A percentile compares a stretch with the other conserved stretches of the same genome.
Conservation (phyloP, 1,284 basidiomycete genomes). For the Exobasidium rhododendri region DNA sequence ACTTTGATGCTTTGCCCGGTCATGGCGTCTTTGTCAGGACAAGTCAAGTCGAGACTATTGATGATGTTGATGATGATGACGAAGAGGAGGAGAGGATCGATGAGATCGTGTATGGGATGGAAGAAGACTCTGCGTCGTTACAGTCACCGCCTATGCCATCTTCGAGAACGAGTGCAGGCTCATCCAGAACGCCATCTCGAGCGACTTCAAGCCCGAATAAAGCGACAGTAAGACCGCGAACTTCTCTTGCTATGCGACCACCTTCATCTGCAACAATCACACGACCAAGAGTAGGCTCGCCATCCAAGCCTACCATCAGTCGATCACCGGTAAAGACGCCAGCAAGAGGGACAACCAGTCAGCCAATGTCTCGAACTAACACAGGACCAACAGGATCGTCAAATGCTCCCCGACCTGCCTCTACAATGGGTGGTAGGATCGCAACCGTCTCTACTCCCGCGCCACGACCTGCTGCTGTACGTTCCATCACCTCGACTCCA, state of each 20-base stretch:
- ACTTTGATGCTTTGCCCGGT: slow-evolving; percentile 75
- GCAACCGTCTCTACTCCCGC: neutral
- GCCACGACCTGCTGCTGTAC: neutral
- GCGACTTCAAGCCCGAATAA: neutral
- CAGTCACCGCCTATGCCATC: neutral
- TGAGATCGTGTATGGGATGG: neutral
- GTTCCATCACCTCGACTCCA: neutral
- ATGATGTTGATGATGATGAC: slow-evolving; percentile 31
- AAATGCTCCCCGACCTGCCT: slow-evolving; percentile 9
- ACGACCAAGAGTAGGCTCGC: neutral
- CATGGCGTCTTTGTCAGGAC: slow-evolving; percentile 88
- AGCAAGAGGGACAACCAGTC: slow-evolving; percentile 15
- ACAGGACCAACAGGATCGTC: slow-evolving; percentile 22
- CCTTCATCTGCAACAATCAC: neutral
- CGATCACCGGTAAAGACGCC: slow-evolving; percentile 1
- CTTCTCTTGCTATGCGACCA: neutral
- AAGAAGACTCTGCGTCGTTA: neutral
- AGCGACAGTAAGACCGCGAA: neutral
- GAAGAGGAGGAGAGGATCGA: slow-evolving; percentile 12
- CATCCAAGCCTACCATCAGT: neutral
- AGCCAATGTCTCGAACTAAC: neutral
- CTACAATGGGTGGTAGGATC: slow-evolving; percentile 10
- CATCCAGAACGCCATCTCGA: slow-evolving; percentile 4
- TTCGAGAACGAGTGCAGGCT: slow-evolving; percentile 6
- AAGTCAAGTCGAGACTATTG: slow-evolving; percentile 72